phyloP scores from a whole-genome alignment of 352 stramenopile species.

The Pythium oligandrum region DNA sequence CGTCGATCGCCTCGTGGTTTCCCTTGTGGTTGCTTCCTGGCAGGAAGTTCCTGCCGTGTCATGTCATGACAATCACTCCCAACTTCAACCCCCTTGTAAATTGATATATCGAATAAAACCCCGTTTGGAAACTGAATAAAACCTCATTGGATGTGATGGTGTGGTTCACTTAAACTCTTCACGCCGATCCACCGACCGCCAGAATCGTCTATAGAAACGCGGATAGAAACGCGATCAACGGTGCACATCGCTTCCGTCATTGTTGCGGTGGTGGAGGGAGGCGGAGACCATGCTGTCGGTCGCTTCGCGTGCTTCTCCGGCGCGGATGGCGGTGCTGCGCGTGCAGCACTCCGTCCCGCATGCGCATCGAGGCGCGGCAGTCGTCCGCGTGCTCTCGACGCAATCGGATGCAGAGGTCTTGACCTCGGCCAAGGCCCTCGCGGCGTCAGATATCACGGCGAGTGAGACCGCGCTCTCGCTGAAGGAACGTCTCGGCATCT shows the following conservation, averaged over 20 bases:
- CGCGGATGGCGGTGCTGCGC: slow-evolving; percentile 8
- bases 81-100: slow-evolving; percentile 14
- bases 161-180: too few relatives aligned
- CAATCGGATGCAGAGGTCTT: slow-evolving; percentile 37
- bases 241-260: slow-evolving; percentile 2
- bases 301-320: slow-evolving; percentile 8
- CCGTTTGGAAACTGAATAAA: not conserved
- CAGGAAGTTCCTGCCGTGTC: too few relatives aligned
- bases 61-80: slow-evolving; percentile 12
- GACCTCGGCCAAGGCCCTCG: slow-evolving; percentile 23
- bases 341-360: slow-evolving; percentile 10
- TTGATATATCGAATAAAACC: slow-evolving; percentile 13
- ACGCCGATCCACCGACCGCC: slow-evolving; percentile 12
- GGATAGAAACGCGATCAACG: slow-evolving; percentile 14
- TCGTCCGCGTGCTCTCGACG: slow-evolving; percentile 61
- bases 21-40: too few relatives aligned
- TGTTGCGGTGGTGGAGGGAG: slow-evolving; percentile 8
- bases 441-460: slow-evolving; percentile 17
- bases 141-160: too few relatives aligned
- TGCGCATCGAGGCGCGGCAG: slow-evolving; percentile 10
- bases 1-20: too few relatives aligned
- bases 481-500: slow-evolving; percentile 65
- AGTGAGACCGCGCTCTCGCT: slow-evolving; percentile 32
- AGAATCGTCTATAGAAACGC: slow-evolving; percentile 19
- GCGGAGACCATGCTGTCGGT: slow-evolving; percentile 17